Conservation (phyloP, 2,329 filamentous ascomycete genomes). For the Aspergillus puulaauensis region DNA sequence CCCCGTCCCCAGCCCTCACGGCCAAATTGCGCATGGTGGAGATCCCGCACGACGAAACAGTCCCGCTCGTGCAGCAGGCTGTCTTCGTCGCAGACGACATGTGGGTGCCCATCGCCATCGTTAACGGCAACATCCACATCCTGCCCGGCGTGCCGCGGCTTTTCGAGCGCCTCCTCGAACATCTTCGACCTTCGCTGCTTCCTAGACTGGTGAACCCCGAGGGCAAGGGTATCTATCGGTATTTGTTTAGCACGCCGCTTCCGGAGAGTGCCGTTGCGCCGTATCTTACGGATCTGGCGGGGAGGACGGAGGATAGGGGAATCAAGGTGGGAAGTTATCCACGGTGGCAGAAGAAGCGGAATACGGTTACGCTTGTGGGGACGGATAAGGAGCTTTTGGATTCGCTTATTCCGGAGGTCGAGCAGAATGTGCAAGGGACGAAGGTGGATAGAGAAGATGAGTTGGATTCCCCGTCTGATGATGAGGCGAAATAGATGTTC, state of each 20-base stretch:
- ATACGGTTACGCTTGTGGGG: conserved; percentile 85
- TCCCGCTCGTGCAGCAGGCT: conserved; percentile 68
- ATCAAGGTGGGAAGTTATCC: conserved; percentile 97
- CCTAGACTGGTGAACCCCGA: conserved; percentile 76
- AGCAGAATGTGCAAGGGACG: conserved; percentile 71
- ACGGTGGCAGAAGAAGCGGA: conserved; percentile 80
- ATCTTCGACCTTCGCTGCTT: conserved; percentile 68
- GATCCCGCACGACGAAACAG: conserved; percentile 70
- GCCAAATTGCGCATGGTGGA: conserved; percentile 91
- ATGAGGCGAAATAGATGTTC: conserved; percentile 7
- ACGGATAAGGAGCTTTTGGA: conserved; percentile 76
- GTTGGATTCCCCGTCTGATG: conserved; percentile 52
- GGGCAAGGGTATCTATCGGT: conserved; percentile 74
- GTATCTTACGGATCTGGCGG: conserved; percentile 78
- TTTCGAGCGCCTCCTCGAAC: conserved; percentile 76
- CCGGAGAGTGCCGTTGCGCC: conserved; percentile 81
- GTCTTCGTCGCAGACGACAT: conserved; percentile 77
- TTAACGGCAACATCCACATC: conserved; percentile 92
- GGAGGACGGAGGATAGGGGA: conserved; percentile 68
- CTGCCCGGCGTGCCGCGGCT: conserved; percentile 84
- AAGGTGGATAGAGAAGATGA: conserved; percentile 71
- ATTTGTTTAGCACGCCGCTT: conserved; percentile 84
- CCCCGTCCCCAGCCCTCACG: conserved; percentile 70
- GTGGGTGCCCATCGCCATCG: conserved; percentile 87
- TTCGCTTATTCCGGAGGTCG: conserved; percentile 73